phyloP scores from a whole-genome alignment of 2,329 filamentous ascomycete genomes.

The Sporothrix brunneoviolacea region DNA sequence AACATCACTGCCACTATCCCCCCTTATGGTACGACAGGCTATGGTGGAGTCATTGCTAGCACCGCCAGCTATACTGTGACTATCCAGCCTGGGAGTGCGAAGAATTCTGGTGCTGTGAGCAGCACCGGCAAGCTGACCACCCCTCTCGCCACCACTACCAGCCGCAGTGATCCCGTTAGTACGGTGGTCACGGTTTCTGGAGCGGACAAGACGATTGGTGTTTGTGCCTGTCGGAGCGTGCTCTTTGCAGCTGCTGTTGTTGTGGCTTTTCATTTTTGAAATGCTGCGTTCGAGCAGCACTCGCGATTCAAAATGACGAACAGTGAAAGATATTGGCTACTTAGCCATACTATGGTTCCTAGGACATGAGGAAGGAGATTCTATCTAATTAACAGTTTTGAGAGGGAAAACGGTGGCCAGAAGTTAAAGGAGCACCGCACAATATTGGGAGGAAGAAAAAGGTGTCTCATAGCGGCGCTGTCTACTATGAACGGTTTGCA shows the following conservation, averaged over 20 bases:
- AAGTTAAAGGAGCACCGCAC: background rate
- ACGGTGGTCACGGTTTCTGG: conserved; percentile 27
- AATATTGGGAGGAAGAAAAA: background rate
- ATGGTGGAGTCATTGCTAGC: background rate
- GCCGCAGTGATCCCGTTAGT: conserved; percentile 17
- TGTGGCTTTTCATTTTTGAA: conserved; percentile 19
- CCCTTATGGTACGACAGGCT: background rate
- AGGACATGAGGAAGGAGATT: too few relatives aligned
- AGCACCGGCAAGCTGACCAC: background rate
- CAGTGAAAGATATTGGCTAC: too few relatives aligned
- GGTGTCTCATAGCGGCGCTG: background rate
- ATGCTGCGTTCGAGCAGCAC: too few relatives aligned
- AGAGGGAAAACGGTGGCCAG: background rate
- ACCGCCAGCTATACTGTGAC: conserved; percentile 16
- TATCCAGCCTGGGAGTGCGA: conserved; percentile 1
- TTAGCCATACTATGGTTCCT: too few relatives aligned
- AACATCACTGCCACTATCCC: conserved; percentile 11
- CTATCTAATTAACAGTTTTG: too few relatives aligned
- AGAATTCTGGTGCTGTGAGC: background rate
- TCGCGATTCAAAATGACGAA: too few relatives aligned
- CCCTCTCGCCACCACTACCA: conserved; percentile 23
- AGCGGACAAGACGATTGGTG: conserved; percentile 6
- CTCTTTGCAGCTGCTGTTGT: conserved; percentile 30
- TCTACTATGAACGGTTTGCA: conserved; percentile 1
- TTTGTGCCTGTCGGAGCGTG: conserved; percentile 29